phyloP scores from a whole-genome alignment of 2,329 filamentous ascomycete genomes.

The Aureobasidium melanogenum region DNA sequence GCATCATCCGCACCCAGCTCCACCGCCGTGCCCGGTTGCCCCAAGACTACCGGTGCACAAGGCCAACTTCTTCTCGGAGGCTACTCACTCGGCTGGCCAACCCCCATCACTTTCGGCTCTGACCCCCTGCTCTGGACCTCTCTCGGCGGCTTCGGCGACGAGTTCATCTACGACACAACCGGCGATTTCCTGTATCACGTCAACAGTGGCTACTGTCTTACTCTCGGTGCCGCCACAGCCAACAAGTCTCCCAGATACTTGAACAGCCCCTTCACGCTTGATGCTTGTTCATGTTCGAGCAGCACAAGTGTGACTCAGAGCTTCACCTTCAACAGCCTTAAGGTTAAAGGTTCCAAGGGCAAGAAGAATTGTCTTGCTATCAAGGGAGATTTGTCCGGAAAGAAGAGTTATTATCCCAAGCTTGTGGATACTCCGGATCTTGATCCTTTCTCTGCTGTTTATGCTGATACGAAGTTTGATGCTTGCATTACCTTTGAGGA shows the following conservation, averaged over 20 bases:
- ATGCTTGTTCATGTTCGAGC: not conserved
- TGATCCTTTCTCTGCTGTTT: conserved; percentile 1
- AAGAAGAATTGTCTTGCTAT: not conserved
- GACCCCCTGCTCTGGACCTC: not conserved
- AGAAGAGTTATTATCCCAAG: not conserved
- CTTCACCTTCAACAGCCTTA: not conserved
- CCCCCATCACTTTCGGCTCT: not conserved
- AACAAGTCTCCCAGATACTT: not conserved
- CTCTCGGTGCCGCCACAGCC: not conserved
- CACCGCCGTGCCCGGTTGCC: not conserved
- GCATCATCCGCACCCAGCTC: not conserved
- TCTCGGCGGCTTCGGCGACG: not conserved
- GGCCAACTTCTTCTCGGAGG: conserved; percentile 2
- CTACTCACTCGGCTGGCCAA: not conserved
- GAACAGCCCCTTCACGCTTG: not conserved
- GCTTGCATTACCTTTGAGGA: conserved; percentile 3
- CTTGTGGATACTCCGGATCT: not conserved
- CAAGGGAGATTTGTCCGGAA: not conserved
- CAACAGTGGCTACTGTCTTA: not conserved
- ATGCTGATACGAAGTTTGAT: not conserved
- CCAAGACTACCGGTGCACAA: not conserved
- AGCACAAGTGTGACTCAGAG: not conserved
- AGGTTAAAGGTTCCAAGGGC: not conserved
- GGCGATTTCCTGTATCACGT: not conserved
- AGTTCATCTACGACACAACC: not conserved